These are phyloP conservation scores for Vanrija sp. DNA, from an alignment of 1,284 basidiomycete species.

Conservation along the genomic window DNA sequence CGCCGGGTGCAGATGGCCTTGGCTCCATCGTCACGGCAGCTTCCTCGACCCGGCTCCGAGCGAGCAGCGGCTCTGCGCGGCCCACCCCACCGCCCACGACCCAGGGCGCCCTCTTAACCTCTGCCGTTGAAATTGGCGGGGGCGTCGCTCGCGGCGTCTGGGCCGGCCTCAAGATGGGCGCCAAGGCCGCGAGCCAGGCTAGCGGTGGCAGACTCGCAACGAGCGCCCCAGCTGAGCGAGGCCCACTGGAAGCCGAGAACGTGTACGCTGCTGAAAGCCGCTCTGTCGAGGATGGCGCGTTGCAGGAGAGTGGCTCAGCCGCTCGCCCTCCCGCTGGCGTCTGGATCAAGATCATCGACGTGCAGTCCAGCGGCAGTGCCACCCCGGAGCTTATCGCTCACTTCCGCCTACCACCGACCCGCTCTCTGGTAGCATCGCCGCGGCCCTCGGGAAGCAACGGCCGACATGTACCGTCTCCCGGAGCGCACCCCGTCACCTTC, in stretches of 20 bases:
- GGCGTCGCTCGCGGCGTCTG: slow-evolving; percentile 44
- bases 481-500: slow-evolving; percentile 53
- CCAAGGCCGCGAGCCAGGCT: slow-evolving; percentile 27
- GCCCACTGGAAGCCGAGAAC: slow-evolving; percentile 19
- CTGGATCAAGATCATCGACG: slow-evolving; percentile 44
- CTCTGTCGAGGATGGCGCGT: slow-evolving; percentile 8
- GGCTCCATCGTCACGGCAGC: slow-evolving; percentile 32
- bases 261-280: slow-evolving; percentile 7
- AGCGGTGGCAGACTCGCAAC: slow-evolving; percentile 28
- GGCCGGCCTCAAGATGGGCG: slow-evolving; percentile 44
- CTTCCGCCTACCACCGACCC: slow-evolving; percentile 34
- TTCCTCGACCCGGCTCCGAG: background rate
- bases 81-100: slow-evolving; percentile 1
- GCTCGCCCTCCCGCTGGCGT: slow-evolving; percentile 11
- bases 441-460: background rate
- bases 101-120: slow-evolving; percentile 30
- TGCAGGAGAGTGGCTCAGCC: background rate
- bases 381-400: slow-evolving; percentile 31
- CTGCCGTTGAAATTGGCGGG: slow-evolving; percentile 42
- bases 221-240: slow-evolving; percentile 33
- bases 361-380: slow-evolving; percentile 12
- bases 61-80: background rate
- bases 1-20: slow-evolving; percentile 28
- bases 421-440: slow-evolving; percentile 6
- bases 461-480: background rate